These are phyloP conservation scores for Abelmoschus esculentus DNA, from an alignment of 345 rosid species.

Conservation along the genomic window DNA sequence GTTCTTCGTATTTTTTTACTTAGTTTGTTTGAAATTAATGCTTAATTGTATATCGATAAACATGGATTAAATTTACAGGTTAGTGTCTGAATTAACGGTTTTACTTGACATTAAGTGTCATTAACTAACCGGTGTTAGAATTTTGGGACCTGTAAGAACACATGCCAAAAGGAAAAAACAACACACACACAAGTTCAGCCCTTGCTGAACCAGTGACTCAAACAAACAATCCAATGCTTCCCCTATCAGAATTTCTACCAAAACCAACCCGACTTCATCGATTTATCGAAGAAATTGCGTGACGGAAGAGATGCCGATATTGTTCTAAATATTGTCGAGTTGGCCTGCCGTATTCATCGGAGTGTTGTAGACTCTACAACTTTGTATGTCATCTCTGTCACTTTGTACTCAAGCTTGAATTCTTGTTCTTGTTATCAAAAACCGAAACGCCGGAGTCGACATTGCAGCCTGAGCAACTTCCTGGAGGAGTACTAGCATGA, in stretches of 20 bases:
- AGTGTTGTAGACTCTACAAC: constrained; percentile 9
- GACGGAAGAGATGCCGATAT: constrained; percentile 10
- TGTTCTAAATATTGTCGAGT: constrained; percentile 7
- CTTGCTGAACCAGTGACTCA: constrained; percentile 48
- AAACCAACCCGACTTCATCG: constrained; percentile 23
- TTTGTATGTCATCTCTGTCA: constrained; percentile 28
- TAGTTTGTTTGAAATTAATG: neutral
- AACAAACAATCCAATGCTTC: constrained; percentile 22
- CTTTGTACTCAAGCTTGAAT: constrained; percentile 23
- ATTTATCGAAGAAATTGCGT: constrained; percentile 34
- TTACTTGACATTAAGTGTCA: no score
- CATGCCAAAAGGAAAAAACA: constrained; percentile 5
- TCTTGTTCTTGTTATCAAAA: constrained; percentile 43
- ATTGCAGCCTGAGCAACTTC: constrained; percentile 27
- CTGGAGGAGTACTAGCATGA: constrained; percentile 16
- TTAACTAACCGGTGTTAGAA: no score
- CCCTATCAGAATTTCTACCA: constrained; percentile 23
- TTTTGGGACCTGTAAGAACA: constrained; percentile 13
- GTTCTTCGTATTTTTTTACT: neutral
- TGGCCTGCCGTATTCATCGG: constrained; percentile 18
- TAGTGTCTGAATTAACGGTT: no score
- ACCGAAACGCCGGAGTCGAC: constrained; percentile 34
- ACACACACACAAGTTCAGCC: constrained; percentile 56
- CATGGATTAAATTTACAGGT: neutral
- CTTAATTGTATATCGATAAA: neutral